Evolutionary conservation across 208 protist genomes (phyloP).

Genomic region (Crithidia mellificae): DNA sequence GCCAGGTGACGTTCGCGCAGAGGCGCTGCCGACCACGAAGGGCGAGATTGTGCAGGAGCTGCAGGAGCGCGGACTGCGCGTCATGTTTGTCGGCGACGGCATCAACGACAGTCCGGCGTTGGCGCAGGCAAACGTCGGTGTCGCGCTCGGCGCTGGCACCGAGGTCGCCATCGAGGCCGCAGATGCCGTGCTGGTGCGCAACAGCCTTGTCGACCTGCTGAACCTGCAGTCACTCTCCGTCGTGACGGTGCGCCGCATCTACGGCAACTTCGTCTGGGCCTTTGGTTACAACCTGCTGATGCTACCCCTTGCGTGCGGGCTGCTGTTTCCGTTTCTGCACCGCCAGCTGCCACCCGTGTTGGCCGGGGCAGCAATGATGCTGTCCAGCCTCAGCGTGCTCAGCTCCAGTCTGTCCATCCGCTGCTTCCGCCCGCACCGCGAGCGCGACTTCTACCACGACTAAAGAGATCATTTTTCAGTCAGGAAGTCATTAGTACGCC

Average conservation of each 20-base stretch:
- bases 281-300: constrained; percentile 89
- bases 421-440: constrained; percentile 53
- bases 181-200: constrained; percentile 80
- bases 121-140: constrained; percentile 83
- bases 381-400: constrained; percentile 81
- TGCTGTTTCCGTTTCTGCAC: constrained; percentile 71
- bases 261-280: constrained; percentile 90
- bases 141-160: constrained; percentile 86
- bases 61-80: constrained; percentile 46
- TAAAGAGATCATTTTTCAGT: too few species aligned
- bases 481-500: too few species aligned
- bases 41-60: constrained; percentile 73
- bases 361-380: constrained; percentile 78
- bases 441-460: constrained; percentile 35
- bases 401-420: constrained; percentile 72
- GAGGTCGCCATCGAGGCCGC: constrained; percentile 84
- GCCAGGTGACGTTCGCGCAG: constrained; percentile 62
- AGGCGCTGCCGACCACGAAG: constrained; percentile 86
- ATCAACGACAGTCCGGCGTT: constrained; percentile 92
- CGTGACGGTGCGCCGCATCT: constrained; percentile 74
- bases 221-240: constrained; percentile 66
- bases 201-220: constrained; percentile 72
- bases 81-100: constrained; percentile 90
- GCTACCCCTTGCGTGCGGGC: constrained; percentile 80
- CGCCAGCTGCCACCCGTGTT: constrained; percentile 69